Evolutionary conservation across 225 moss, liverwort and hornwort genomes (phyloP).

Genomic region (Asterella californica): DNA sequence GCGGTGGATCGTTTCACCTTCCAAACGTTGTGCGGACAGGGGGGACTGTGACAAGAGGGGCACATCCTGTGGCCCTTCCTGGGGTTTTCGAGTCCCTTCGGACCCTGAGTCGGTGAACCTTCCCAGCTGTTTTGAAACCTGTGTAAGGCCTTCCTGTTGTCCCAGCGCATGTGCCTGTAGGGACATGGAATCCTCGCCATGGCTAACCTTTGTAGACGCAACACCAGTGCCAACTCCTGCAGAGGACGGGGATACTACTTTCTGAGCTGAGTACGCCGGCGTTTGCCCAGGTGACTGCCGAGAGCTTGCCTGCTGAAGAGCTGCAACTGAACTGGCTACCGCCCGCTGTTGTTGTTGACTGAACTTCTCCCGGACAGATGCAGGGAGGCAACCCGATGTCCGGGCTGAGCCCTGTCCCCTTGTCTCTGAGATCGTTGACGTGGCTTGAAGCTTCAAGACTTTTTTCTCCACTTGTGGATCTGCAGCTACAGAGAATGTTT

Average conservation of each 20-base stretch:
- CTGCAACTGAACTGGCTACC: neutral
- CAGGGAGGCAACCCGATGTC: constrained; percentile 46
- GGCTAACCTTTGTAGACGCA: constrained; percentile 16
- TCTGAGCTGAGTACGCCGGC: neutral
- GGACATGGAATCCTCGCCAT: constrained; percentile 6
- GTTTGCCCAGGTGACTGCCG: constrained; percentile 12
- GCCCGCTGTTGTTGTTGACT: constrained; percentile 29
- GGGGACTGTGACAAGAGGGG: constrained; percentile 17
- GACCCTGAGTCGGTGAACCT: neutral
- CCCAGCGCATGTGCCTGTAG: constrained; percentile 16
- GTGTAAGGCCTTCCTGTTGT: neutral
- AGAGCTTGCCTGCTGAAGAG: neutral
- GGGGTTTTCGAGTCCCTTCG: neutral
- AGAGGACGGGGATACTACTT: neutral
- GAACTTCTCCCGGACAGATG: constrained; percentile 39
- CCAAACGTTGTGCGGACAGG: constrained; percentile 17
- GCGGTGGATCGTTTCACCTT: constrained; percentile 8
- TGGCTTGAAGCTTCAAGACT: constrained; percentile 7
- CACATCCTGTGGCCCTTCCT: neutral
- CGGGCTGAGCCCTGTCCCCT: constrained; percentile 52
- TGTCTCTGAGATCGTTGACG: constrained; percentile 15
- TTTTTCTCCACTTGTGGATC: constrained; percentile 22
- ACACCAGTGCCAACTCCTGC: neutral
- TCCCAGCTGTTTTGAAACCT: neutral
- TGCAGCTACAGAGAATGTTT: constrained; percentile 2